Base-by-base conservation (phyloP, 441 rosid species). In the Arabidopsis hybrid region DNA sequence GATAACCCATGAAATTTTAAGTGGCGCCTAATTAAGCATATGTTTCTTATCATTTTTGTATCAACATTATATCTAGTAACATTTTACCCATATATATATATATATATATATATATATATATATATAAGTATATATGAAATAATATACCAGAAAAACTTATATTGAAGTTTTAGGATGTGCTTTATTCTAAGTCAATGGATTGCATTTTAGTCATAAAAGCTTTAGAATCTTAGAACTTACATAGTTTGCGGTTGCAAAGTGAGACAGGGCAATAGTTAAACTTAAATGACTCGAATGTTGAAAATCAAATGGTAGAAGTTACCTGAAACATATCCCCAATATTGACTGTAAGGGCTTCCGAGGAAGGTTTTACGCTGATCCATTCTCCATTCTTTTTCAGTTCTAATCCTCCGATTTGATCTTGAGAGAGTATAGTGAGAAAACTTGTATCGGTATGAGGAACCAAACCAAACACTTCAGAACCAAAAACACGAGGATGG, bases 311-410 rank as follows among this genome's bases (percentile, higher is more conserved):
- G 32, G 16, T 38, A 58, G 21, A 71, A 60, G 18, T 50, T 76
- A 86, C 93, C 88, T 88, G 89, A 80, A 81, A 87, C 58, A 88
- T 65, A 67, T 88, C 93, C 1, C 93, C 93, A 12, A 88, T 70
- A 77, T 86, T 88, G 60, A 88, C 78, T 6, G 82, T 69, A 14
- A 88, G 77, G 49, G 85, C 85, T 6, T 86, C 69, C 1, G 82
- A 79, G 46, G 71, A 77, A 18, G 93, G 89, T 79, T 79, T 83
- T 73, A 86, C 86, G 21, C 64, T 65, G 65, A 84, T 38, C 93
- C 93, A 88, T 69, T 63, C 77, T 32, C 87, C 91, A 74, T 84
- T 78, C 62, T 75, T 86, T 35, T 69, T 40, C 71, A 86, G 17
- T 63, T 88, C 86, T 73, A 86, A 61, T 5, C 93, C 93, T 29